Evolutionary conservation across 345 rosid species (phyloP).

Genomic region (Eutrema yunnanense): DNA sequence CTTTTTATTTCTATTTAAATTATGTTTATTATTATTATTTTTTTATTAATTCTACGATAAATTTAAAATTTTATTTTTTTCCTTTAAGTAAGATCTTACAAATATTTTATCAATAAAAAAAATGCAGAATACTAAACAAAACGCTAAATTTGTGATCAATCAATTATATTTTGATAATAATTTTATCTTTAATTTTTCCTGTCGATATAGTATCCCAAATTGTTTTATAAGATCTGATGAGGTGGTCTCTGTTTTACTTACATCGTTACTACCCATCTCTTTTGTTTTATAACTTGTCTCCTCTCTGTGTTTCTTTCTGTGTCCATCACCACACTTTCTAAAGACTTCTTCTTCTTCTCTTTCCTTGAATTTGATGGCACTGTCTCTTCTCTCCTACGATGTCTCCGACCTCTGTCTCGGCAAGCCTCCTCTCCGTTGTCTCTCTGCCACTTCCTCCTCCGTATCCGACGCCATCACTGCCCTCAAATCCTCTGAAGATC

Average conservation of each 20-base stretch:
- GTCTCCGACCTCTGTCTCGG: conserved; percentile 92
- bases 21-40: too few species aligned
- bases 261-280: conserved; percentile 12
- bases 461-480: conserved; percentile 57
- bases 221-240: conserved; percentile 5
- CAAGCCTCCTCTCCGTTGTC: conserved; percentile 74
- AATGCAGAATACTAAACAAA: too few species aligned
- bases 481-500: conserved; percentile 51
- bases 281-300: background rate
- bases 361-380: conserved; percentile 50
- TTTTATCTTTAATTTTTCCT: too few species aligned
- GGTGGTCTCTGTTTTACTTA: background rate
- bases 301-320: background rate
- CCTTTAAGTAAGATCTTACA: too few species aligned
- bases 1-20: too few species aligned
- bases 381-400: conserved; percentile 48
- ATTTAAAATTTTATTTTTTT: too few species aligned
- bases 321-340: background rate
- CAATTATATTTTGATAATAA: too few species aligned
- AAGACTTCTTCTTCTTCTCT: conserved; percentile 21
- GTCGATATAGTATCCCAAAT: background rate
- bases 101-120: too few species aligned
- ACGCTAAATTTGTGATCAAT: too few species aligned
- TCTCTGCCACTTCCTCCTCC: conserved; percentile 49
- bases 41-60: too few species aligned